Evolutionary conservation across 2,329 filamentous ascomycete species (phyloP).

Genomic region (Microthyrium microscopicum): DNA sequence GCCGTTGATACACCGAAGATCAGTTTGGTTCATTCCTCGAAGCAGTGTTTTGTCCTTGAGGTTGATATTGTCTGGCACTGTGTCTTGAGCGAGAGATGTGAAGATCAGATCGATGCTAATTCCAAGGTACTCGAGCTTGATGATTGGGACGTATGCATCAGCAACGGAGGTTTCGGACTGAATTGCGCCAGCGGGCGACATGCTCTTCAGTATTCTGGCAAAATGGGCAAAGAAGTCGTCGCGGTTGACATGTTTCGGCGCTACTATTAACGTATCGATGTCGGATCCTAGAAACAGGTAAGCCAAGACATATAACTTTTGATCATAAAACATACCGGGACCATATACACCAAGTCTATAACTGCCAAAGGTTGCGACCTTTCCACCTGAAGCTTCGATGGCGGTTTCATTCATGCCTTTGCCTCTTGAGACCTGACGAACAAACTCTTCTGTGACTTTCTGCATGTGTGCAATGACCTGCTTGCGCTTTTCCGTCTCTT

Average conservation of each 20-base stretch:
- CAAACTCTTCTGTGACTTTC: conserved; percentile 68
- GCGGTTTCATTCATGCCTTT: conserved; percentile 61
- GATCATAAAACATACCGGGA: conserved; percentile 34
- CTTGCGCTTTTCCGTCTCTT: conserved; percentile 72
- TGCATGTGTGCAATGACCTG: conserved; percentile 63
- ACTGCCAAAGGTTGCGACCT: conserved; percentile 91
- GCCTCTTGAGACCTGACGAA: conserved; percentile 59
- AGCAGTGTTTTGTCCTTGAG: conserved; percentile 73
- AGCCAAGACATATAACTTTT: conserved; percentile 1
- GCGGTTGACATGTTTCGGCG: conserved; percentile 72
- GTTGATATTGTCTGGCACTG: conserved; percentile 42
- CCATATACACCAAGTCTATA: conserved; percentile 89
- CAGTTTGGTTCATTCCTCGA: conserved; percentile 70
- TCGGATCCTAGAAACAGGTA: conserved; percentile 52
- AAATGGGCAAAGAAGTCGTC: conserved; percentile 89
- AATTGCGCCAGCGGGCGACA: conserved; percentile 64
- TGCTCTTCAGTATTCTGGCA: conserved; percentile 58
- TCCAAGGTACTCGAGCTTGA: conserved; percentile 81
- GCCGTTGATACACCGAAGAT: conserved; percentile 81
- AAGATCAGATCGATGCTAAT: conserved; percentile 89
- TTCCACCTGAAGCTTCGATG: conserved; percentile 71
- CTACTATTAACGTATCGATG: conserved; percentile 91
- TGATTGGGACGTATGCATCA: conserved; percentile 89
- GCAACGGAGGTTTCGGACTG: conserved; percentile 71
- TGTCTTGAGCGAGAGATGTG: conserved; percentile 24